Conservation (phyloP, 1,139 yeast genomes). For the Casaregolazyma lundiana region DNA sequence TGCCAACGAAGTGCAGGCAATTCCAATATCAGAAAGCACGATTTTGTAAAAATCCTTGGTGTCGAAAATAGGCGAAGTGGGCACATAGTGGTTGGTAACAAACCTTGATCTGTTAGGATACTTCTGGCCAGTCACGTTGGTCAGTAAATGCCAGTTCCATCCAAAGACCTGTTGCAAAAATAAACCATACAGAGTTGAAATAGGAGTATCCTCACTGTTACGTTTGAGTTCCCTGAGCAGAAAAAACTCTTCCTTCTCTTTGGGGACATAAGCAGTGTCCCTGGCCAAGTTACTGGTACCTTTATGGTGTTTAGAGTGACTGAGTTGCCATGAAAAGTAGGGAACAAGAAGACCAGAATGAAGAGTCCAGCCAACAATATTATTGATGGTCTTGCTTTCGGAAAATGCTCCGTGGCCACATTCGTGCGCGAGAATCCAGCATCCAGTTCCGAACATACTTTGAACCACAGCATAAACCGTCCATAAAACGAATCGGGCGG, state of each 20-base stretch:
- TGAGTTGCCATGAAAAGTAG: conserved; percentile 79
- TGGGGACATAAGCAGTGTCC: conserved; percentile 81
- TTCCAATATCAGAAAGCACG: conserved; percentile 68
- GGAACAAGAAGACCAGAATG: conserved; percentile 79
- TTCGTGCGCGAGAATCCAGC: conserved; percentile 87
- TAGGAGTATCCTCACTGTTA: conserved; percentile 68
- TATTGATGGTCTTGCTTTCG: conserved; percentile 64
- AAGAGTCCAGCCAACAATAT: conserved; percentile 73
- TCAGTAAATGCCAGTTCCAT: conserved; percentile 58
- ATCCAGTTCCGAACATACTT: conserved; percentile 71
- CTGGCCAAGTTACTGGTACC: conserved; percentile 77
- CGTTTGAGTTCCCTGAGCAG: conserved; percentile 23
- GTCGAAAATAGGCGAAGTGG: conserved; percentile 69
- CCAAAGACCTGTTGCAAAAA: conserved; percentile 74
- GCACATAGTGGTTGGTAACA: conserved; percentile 62
- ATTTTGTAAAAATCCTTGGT: conserved; percentile 65
- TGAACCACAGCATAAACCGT: conserved; percentile 48
- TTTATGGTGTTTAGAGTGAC: conserved; percentile 84
- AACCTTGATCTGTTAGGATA: conserved; percentile 49
- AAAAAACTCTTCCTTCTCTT: conserved; percentile 53
- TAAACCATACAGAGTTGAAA: conserved; percentile 51
- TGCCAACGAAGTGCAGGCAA: conserved; percentile 47
- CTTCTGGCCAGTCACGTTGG: conserved; percentile 75
- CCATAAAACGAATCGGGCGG: conserved; percentile 56
- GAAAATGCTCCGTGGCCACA: conserved; percentile 88